These are phyloP conservation scores for Bruguiera sexangula DNA, from an alignment of 345 rosid genomes.

Conservation along the genomic window DNA sequence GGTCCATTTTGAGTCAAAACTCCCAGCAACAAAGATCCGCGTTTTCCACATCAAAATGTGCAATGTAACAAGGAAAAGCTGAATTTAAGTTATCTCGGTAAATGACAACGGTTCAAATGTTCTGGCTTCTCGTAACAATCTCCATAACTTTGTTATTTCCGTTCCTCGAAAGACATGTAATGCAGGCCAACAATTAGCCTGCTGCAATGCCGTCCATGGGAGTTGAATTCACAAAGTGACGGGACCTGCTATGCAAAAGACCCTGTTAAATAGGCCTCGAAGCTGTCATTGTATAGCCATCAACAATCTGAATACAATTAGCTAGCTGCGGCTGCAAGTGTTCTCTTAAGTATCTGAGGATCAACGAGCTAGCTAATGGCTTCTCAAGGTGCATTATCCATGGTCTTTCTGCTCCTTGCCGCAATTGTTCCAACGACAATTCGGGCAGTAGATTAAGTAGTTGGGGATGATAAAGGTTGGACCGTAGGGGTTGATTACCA, in stretches of 20 bases:
- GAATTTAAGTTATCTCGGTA: too few relatives aligned
- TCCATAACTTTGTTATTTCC: neutral
- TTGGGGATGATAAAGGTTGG: constrained; percentile 39
- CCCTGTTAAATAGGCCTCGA: neutral
- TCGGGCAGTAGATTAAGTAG: constrained; percentile 26
- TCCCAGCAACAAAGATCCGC: too few relatives aligned
- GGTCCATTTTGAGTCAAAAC: too few relatives aligned
- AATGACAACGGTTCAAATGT: too few relatives aligned
- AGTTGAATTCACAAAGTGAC: neutral
- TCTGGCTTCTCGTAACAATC: neutral
- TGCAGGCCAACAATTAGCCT: neutral
- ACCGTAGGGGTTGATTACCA: constrained; percentile 25
- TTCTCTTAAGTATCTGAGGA: too few relatives aligned
- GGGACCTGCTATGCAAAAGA: neutral
- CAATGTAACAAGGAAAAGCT: too few relatives aligned
- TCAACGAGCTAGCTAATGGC: constrained; percentile 19
- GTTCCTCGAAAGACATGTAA: neutral
- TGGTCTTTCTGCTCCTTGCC: constrained; percentile 10
- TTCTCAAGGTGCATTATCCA: neutral
- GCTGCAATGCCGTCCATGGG: constrained; percentile 10
- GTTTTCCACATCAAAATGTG: too few relatives aligned
- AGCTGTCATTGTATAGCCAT: too few relatives aligned
- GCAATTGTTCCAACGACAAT: constrained; percentile 15
- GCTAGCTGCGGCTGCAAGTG: neutral
- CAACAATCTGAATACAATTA: too few relatives aligned